Evolutionary conservation across 2,329 filamentous ascomycete genomes (phyloP).

Genomic region (Endoconidiophora polonica): DNA sequence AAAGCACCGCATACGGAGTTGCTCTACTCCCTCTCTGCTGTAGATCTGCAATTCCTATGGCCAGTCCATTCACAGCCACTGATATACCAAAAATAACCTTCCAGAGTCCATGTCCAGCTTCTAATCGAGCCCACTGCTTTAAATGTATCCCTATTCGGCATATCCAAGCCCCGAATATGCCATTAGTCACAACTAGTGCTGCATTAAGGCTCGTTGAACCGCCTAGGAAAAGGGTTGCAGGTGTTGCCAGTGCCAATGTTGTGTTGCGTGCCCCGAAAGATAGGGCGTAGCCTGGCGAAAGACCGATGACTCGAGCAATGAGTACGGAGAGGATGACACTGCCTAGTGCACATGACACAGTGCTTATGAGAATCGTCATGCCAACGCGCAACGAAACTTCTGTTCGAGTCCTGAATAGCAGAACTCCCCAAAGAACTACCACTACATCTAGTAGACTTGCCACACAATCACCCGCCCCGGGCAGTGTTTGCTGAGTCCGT

Average conservation of each 20-base stretch:
- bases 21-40: constrained; percentile 36
- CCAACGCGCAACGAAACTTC: no score
- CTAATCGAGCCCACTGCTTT: no score
- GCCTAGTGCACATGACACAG: constrained; percentile 32
- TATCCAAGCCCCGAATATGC: constrained; percentile 23
- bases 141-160: no score
- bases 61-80: constrained; percentile 41
- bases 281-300: constrained; percentile 22
- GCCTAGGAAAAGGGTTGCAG: constrained; percentile 27
- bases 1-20: constrained; percentile 37
- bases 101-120: no score
- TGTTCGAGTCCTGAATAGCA: no score
- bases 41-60: constrained; percentile 41
- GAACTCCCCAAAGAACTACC: no score
- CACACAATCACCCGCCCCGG: no score
- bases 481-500: no score
- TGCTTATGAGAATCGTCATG: no score
- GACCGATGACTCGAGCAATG: constrained; percentile 26
- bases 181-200: constrained; percentile 34
- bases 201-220: constrained; percentile 33
- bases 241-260: constrained; percentile 32
- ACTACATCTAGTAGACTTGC: no score
- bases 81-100: constrained; percentile 29
- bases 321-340: constrained; percentile 23
- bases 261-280: constrained; percentile 34